Conservation (phyloP, 352 stramenopile genomes). For the Globisporangium echinulatum region DNA sequence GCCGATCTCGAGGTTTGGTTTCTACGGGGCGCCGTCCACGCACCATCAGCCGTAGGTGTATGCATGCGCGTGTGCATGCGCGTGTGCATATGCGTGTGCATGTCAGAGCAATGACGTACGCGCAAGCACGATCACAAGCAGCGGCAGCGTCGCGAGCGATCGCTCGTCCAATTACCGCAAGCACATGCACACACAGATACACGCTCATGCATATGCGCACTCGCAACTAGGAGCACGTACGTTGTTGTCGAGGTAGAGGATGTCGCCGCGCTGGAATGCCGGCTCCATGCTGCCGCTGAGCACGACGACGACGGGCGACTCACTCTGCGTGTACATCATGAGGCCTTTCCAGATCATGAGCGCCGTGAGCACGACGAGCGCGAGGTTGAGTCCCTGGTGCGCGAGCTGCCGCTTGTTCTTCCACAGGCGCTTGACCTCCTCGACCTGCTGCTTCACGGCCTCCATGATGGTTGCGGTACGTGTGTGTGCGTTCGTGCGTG, state of each 20-base stretch:
- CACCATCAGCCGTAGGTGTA: too few relatives aligned
- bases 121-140: too few relatives aligned
- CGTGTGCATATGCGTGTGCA: neutral
- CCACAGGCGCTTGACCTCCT: slow-evolving; percentile 98
- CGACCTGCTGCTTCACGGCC: slow-evolving; percentile 83
- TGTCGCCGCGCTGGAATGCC: slow-evolving; percentile 98
- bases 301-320: slow-evolving; percentile 98
- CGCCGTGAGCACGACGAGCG: slow-evolving; percentile 98
- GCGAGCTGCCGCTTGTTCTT: slow-evolving; percentile 96
- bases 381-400: slow-evolving; percentile 97
- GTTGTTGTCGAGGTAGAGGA: slow-evolving; percentile 97
- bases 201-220: slow-evolving; percentile 18
- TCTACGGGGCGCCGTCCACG: slow-evolving; percentile 20
- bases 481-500: too few relatives aligned
- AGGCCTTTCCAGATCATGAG: slow-evolving; percentile 99
- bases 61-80: neutral
- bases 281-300: slow-evolving; percentile 98
- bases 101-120: too few relatives aligned
- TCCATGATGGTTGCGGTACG: slow-evolving; percentile 21
- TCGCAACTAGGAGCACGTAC: slow-evolving; percentile 16
- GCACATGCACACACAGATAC: neutral
- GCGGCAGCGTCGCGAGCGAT: too few relatives aligned
- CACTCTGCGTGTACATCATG: slow-evolving; percentile 96
- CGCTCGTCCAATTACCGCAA: neutral
- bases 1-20: slow-evolving; percentile 72